These are phyloP conservation scores for Trypanosoma cruzi DNA, from an alignment of 208 protist genomes.

Conservation along the genomic window DNA sequence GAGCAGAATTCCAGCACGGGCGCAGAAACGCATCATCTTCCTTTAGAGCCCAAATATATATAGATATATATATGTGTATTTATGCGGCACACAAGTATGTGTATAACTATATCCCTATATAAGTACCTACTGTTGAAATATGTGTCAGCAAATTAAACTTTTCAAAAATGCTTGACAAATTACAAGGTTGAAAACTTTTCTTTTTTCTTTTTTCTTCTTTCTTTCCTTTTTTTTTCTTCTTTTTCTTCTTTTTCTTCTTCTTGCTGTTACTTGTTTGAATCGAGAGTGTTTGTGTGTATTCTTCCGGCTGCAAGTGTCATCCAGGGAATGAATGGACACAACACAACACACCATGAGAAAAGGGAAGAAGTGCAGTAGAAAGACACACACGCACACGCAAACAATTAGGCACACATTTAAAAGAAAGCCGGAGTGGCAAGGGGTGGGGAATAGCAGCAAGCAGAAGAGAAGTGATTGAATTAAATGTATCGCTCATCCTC, in stretches of 20 bases:
- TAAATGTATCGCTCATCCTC: too few species aligned
- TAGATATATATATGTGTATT: too few species aligned
- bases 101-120: too few species aligned
- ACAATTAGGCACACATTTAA: neutral
- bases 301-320: neutral
- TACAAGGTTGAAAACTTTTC: constrained; percentile 16
- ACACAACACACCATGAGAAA: too few species aligned
- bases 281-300: neutral
- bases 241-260: neutral
- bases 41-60: too few species aligned
- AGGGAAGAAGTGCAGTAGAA: neutral
- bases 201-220: neutral
- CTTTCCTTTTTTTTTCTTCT: neutral
- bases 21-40: constrained; percentile 37
- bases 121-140: too few species aligned
- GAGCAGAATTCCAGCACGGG: constrained; percentile 29
- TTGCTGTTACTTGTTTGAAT: neutral
- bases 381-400: neutral
- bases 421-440: neutral
- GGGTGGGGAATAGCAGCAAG: too few species aligned
- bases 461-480: neutral
- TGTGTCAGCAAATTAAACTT: too few species aligned
- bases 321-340: too few species aligned
- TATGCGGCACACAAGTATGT: too few species aligned
- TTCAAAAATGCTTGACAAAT: too few species aligned